Conservation (phyloP, 768 basidiomycete species). For the Tricholoma bakamatsutake region DNA sequence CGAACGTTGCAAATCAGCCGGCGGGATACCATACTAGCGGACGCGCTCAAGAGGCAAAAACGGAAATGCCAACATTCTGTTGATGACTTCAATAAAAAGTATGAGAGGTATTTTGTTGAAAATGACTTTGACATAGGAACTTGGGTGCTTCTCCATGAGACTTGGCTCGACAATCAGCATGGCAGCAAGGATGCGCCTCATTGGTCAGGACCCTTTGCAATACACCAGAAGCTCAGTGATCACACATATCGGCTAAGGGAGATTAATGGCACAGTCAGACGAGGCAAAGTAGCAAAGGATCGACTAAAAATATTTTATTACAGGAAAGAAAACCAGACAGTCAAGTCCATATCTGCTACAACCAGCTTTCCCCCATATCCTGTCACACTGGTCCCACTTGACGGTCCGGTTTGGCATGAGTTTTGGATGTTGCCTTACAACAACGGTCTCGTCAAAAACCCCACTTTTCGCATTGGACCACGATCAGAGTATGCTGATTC, state of each 20-base stretch:
- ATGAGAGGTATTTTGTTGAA: slow-evolving; percentile 11
- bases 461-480: not conserved
- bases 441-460: not conserved
- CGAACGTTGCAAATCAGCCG: slow-evolving; percentile 2
- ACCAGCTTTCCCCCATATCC: not conserved
- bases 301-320: slow-evolving; percentile 7
- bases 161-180: slow-evolving; percentile 20
- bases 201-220: slow-evolving; percentile 24
- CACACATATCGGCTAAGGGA: slow-evolving; percentile 11
- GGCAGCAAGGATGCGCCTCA: slow-evolving; percentile 22
- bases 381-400: not conserved
- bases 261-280: slow-evolving; percentile 11
- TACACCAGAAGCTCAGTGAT: slow-evolving; percentile 12
- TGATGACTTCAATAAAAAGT: slow-evolving; percentile 17
- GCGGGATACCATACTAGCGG: slow-evolving; percentile 11
- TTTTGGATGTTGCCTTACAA: not conserved
- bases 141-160: slow-evolving; percentile 27
- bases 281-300: slow-evolving; percentile 12
- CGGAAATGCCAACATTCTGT: slow-evolving; percentile 9
- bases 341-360: slow-evolving; percentile 6
- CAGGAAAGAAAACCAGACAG: slow-evolving; percentile 11
- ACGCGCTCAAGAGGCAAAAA: slow-evolving; percentile 9
- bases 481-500: no score
- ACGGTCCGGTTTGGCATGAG: not conserved
- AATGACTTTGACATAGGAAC: slow-evolving; percentile 19